Evolutionary conservation across 345 rosid species (phyloP), one percentile per base, ranked within the genome.

Genomic region (Adansonia digitata): DNA sequence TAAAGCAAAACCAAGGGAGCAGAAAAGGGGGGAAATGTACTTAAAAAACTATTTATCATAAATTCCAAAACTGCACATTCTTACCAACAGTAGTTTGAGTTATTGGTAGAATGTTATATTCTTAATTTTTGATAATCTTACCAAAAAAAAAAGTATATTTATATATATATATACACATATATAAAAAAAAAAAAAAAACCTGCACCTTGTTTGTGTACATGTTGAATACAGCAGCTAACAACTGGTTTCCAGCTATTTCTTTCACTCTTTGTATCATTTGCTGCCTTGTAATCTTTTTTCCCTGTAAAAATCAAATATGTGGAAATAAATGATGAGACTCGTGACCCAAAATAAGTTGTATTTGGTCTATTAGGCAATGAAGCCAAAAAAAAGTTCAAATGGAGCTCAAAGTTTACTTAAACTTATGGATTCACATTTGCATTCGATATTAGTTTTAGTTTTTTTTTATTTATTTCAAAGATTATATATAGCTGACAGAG

Each of bases 151-250:
- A n/a, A n/a, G n/a, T n/a, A n/a, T n/a, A n/a, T n/a, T n/a, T n/a
- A n/a, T n/a, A n/a, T n/a, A n/a, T n/a, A n/a, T n/a, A n/a, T n/a
- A n/a, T n/a, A n/a, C n/a, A n/a, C n/a, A n/a, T n/a, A n/a, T n/a
- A n/a, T n/a, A n/a, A n/a, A n/a, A n/a, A n/a, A n/a, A n/a, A n/a
- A n/a, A n/a, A n/a, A n/a, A n/a, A n/a, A n/a, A n/a, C n/a, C n/a
- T n/a, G n/a, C 59, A 69, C 73, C 73, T 48, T 48, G 56, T 29
- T 69, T 18, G 24, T 27, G 72, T 48, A 48, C 57, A 46, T 2
- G 14, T 48, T 48, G 9, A 48, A 1, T 27, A 69, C 15, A 49
- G 57, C 59, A 48, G 42, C 37, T 11, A 69, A 48, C 8, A 48
- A 8, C 15, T 5, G 42, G 26, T 27, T 18, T 29, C 73, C 73